Evolutionary conservation across 805 yeast species (phyloP), one percentile per base, ranked within the genome.

Genomic region (Metschnikowia reukaufii): DNA sequence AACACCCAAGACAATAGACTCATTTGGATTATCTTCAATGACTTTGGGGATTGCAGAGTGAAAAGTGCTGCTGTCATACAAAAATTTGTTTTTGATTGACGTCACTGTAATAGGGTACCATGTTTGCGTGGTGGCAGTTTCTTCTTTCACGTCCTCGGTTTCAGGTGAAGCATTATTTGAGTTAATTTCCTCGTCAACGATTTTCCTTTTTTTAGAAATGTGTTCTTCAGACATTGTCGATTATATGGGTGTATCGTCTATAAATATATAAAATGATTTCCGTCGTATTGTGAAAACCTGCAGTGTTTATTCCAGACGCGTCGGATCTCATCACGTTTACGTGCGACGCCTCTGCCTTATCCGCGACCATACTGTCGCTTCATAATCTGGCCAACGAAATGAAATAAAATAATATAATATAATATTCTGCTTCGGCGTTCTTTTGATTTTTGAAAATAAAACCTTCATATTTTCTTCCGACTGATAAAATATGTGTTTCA

Each of bases 1-100:
- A 1, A 94, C 96, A 1, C 99, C 99, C 9, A 94, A 66, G 7
- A 83, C 74, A 1, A 83, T 76, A 0, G 76, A 71, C 10, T 65
- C 70, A 1, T 55, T 48, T 1, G 72, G 67, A 16, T 40, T 51
- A 10, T 59, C 59, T 10, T 45, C 29, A 16, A 80, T 61, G 7
- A 37, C 49, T 2, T 36, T 42, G 0, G 90, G 90, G 2, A 83
- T 65, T 0, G 65, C 68, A 0, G 87, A 74, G 35, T 64, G 67
- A 56, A 72, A 79, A 0, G 87, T 76, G 13, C 74, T 60, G 1
- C 86, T 71, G 9, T 63, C 61, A 42, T 71, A 70, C 2, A 50
- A 47, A 30, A 56, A 49, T 32, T 65, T 64, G 16, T 64, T 45
- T 12, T 46, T 49, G 33, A 72, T 61, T 13, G 61, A 44, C 4